These are phyloP conservation scores for Peribolospora kevripleyi DNA, from an alignment of 768 basidiomycete genomes.

Conservation along the genomic window DNA sequence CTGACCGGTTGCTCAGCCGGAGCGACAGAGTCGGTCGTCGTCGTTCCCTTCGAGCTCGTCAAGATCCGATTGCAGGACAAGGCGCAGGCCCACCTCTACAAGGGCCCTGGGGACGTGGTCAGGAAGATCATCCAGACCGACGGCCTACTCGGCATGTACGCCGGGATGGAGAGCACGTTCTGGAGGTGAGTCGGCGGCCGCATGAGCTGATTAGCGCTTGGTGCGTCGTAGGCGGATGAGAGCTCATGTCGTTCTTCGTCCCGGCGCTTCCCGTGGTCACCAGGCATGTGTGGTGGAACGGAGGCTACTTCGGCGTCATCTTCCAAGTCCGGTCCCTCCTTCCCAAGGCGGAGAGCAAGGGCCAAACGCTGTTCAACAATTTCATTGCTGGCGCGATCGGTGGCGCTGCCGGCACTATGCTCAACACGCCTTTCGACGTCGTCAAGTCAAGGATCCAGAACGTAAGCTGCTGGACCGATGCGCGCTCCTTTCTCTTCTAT, in stretches of 20 bases:
- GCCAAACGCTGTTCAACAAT: constrained; percentile 51
- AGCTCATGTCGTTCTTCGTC: background rate
- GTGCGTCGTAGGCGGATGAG: background rate
- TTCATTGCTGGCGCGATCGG: constrained; percentile 75
- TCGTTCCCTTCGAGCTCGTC: constrained; percentile 71
- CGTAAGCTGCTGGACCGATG: constrained; percentile 15
- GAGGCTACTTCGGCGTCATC: constrained; percentile 75
- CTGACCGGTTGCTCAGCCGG: constrained; percentile 82
- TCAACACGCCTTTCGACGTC: constrained; percentile 75
- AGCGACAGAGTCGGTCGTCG: constrained; percentile 56
- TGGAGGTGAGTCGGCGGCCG: constrained; percentile 41
- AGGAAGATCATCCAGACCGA: constrained; percentile 50
- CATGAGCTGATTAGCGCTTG: background rate
- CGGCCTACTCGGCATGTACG: constrained; percentile 64
- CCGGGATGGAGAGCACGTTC: constrained; percentile 91
- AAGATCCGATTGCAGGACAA: constrained; percentile 70
- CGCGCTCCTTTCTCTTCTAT: background rate
- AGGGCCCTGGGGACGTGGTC: constrained; percentile 77
- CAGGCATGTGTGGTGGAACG: constrained; percentile 25
- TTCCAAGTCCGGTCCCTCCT: constrained; percentile 55
- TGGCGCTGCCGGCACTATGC: constrained; percentile 36
- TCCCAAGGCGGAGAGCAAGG: constrained; percentile 57
- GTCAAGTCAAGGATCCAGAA: constrained; percentile 86
- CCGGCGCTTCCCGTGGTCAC: background rate
- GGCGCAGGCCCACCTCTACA: constrained; percentile 41